phyloP scores from a whole-genome alignment of 2,329 filamentous ascomycete species.

The Aspergillus udagawae region DNA sequence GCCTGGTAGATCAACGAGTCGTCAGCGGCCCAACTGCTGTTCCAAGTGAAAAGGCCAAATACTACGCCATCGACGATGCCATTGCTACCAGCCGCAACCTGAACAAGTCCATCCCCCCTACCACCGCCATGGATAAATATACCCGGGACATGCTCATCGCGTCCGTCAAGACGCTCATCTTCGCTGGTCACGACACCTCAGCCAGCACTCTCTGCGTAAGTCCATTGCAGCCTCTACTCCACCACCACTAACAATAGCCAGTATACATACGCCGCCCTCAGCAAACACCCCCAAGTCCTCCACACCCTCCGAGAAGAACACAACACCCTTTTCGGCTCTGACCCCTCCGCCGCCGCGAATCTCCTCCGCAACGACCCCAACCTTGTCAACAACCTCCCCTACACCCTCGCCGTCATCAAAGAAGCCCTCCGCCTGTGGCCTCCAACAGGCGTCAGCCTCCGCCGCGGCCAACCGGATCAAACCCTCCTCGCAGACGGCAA shows the following conservation, averaged over 20 bases:
- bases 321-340: conserved; percentile 48
- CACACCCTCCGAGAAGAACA: conserved; percentile 47
- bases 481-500: conserved; percentile 8
- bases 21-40: conserved; percentile 3
- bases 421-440: conserved; percentile 54
- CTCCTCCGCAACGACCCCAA: conserved; percentile 42
- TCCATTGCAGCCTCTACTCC: too few species aligned
- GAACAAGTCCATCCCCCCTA: conserved; percentile 3
- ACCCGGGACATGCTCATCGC: conserved; percentile 10
- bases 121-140: conserved; percentile 2
- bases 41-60: conserved; percentile 5
- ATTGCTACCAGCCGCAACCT: conserved; percentile 6
- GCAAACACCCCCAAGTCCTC: conserved; percentile 30
- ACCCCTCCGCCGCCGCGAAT: conserved; percentile 32
- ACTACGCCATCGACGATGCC: conserved; percentile 11
- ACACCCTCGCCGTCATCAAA: conserved; percentile 52
- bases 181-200: conserved; percentile 30
- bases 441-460: conserved; percentile 24
- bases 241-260: too few species aligned
- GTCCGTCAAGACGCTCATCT: conserved; percentile 23
- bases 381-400: conserved; percentile 50
- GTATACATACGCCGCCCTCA: conserved; percentile 37
- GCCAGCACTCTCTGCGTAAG: conserved; percentile 15
- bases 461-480: conserved; percentile 9
- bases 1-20: conserved; percentile 11